A percentile compares a stretch with the other conserved stretches of the same genome.
Conservation (phyloP, 257 asterid species). For the Salvia splendens region DNA sequence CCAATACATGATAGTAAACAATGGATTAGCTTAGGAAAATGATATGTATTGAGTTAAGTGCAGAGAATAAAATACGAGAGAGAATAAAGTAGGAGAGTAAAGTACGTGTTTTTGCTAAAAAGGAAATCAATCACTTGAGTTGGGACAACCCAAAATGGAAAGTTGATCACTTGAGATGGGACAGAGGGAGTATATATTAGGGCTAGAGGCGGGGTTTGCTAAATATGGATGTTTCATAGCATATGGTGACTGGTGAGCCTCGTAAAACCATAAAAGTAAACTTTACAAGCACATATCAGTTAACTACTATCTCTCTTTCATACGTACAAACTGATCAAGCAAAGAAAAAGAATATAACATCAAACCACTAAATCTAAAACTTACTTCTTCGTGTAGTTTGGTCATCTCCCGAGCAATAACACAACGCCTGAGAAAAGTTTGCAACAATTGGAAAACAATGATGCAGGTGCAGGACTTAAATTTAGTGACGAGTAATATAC, state of each 20-base stretch:
- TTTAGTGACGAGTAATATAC: neutral
- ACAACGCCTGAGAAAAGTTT: conserved; percentile 62
- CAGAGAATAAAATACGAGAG: too few species aligned
- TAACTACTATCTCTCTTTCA: conserved; percentile 3
- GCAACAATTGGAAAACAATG: conserved; percentile 19
- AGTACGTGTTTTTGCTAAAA: too few species aligned
- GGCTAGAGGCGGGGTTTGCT: neutral
- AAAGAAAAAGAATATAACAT: conserved; percentile 18
- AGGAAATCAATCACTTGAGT: too few species aligned
- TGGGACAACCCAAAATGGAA: too few species aligned
- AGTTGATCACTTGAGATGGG: too few species aligned
- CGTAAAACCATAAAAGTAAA: neutral
- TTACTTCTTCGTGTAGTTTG: conserved; percentile 88
- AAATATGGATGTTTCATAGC: neutral
- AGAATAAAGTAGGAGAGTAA: too few species aligned
- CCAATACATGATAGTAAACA: too few species aligned
- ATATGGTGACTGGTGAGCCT: conserved; percentile 22
- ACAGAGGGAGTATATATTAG: neutral
- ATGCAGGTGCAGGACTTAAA: conserved; percentile 12
- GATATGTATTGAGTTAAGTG: too few species aligned
- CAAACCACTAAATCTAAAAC: conserved; percentile 26
- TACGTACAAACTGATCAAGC: conserved; percentile 7
- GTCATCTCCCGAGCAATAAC: conserved; percentile 98
- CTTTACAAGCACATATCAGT: neutral
- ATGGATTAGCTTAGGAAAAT: too few species aligned